Conservation (phyloP, 345 rosid species). For the Excoecaria cochinchinensis region DNA sequence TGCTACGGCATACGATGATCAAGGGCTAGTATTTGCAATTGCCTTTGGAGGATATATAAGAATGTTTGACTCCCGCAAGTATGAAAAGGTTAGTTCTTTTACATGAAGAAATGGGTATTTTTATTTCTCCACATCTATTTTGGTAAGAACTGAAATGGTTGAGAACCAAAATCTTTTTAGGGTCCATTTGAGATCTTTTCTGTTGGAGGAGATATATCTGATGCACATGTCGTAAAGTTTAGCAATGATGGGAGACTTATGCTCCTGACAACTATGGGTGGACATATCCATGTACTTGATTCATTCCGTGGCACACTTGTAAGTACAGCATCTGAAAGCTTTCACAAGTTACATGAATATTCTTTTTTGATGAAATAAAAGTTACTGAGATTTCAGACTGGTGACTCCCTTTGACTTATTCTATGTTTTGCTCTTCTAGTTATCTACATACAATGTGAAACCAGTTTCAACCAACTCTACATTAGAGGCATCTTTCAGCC, state of each 20-base stretch:
- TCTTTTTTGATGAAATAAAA: neutral
- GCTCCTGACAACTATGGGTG: constrained; percentile 91
- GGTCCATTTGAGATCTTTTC: constrained; percentile 91
- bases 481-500: constrained; percentile 94
- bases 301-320: constrained; percentile 92
- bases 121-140: neutral
- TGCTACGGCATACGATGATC: constrained; percentile 95
- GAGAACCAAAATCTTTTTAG: constrained; percentile 31
- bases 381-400: neutral
- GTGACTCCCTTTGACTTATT: constrained; percentile 17
- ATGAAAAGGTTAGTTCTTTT: constrained; percentile 67
- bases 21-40: constrained; percentile 83
- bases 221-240: constrained; percentile 84
- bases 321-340: constrained; percentile 19
- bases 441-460: constrained; percentile 78
- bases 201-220: constrained; percentile 80
- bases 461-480: constrained; percentile 79
- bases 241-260: constrained; percentile 90
- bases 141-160: constrained; percentile 14
- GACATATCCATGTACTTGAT: constrained; percentile 85
- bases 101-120: constrained; percentile 1
- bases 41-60: constrained; percentile 92
- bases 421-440: constrained; percentile 36
- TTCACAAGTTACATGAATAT: neutral
- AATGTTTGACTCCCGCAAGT: constrained; percentile 92